A percentile compares a stretch with the other conserved stretches of the same genome.
Evolutionary conservation across 176 grass and related monocot species (phyloP).

Genomic region (Thinopyrum elongatum): DNA sequence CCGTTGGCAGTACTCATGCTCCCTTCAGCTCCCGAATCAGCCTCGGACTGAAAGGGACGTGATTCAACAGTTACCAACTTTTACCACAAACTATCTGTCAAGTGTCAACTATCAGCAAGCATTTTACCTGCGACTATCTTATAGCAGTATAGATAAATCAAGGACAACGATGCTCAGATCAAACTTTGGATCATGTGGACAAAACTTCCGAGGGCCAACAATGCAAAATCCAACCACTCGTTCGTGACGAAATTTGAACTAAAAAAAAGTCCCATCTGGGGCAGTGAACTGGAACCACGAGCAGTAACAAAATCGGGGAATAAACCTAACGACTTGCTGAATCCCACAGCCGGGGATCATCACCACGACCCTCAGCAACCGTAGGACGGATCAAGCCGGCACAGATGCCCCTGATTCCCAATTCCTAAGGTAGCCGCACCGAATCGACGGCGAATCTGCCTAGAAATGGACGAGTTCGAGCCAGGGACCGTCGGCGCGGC

Average conservation of each 20-base stretch:
- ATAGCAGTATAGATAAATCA: neutral
- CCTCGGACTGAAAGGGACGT: conserved; percentile 18
- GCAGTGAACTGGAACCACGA: neutral
- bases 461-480: conserved; percentile 3
- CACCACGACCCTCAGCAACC: neutral
- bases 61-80: neutral
- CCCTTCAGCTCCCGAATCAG: neutral
- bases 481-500: no score
- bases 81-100: neutral
- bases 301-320: neutral
- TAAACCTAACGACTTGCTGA: neutral
- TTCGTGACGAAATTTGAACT: neutral
- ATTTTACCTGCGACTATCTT: neutral
- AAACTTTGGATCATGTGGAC: neutral
- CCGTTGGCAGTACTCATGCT: conserved; percentile 37
- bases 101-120: neutral
- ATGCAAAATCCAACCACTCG: neutral
- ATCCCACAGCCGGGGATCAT: neutral
- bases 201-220: neutral
- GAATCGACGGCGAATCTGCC: neutral
- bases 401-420: neutral
- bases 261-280: neutral
- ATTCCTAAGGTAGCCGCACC: neutral
- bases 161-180: neutral
- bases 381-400: neutral